phyloP scores from a whole-genome alignment of 495 filamentous ascomycete species.

The Penicillium tannophilum region DNA sequence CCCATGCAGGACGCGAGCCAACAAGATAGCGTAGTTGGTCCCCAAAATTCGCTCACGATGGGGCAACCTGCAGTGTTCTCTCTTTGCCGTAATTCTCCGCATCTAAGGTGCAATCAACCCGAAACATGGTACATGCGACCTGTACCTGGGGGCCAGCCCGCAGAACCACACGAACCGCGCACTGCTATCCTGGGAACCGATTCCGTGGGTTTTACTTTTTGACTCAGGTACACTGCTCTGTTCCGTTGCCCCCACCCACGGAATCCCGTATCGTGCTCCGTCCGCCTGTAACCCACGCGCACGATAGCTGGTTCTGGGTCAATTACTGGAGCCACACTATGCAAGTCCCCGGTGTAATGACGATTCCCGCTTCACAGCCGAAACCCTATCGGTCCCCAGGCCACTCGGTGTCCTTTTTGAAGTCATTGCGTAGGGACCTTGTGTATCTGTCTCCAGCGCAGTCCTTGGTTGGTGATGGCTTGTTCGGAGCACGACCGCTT shows the following conservation, averaged over 20 bases:
- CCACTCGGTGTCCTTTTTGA: constrained; percentile 7
- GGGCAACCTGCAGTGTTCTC: background rate
- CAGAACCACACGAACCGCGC: constrained; percentile 11
- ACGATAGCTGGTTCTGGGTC: constrained; percentile 7
- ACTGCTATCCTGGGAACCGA: constrained; percentile 16
- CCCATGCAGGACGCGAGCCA: constrained; percentile 5
- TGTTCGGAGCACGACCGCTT: constrained; percentile 1
- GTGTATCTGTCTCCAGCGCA: background rate
- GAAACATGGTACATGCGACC: constrained; percentile 6
- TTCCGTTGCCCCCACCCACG: constrained; percentile 4
- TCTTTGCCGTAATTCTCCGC: constrained; percentile 1
- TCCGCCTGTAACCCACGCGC: background rate
- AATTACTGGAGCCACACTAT: constrained; percentile 6
- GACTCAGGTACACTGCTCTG: constrained; percentile 8
- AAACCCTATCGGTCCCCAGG: constrained; percentile 21
- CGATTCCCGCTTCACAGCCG: constrained; percentile 15
- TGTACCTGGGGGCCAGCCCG: constrained; percentile 2
- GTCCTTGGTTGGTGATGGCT: background rate
- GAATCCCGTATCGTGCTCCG: constrained; percentile 10
- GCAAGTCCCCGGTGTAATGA: constrained; percentile 2
- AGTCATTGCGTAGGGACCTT: constrained; percentile 7
- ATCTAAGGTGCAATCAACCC: background rate
- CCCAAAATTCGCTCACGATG: constrained; percentile 6
- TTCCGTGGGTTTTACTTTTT: constrained; percentile 11
- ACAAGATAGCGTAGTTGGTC: constrained; percentile 5